These are phyloP conservation scores for Petunia axillaris DNA, from an alignment of 257 asterid species.

Conservation along the genomic window DNA sequence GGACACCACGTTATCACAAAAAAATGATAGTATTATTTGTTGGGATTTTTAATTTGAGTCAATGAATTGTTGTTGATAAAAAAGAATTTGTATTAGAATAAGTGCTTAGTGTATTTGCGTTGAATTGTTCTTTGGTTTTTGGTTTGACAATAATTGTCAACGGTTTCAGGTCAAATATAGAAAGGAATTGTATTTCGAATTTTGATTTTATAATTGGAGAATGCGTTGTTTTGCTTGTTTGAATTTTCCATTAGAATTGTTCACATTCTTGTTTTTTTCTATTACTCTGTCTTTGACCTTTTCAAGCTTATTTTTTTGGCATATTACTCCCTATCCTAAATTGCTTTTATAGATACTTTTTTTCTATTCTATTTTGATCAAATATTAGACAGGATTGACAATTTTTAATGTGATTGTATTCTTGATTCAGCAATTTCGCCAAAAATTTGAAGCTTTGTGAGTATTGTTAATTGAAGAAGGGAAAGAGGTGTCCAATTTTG, in stretches of 20 bases:
- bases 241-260: background rate
- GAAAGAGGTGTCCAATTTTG: conserved; percentile 43
- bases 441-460: background rate
- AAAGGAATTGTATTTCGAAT: too few species aligned
- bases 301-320: background rate
- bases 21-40: too few species aligned
- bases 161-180: too few species aligned
- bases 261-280: background rate
- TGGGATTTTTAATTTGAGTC: too few species aligned
- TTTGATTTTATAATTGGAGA: background rate
- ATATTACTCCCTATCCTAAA: background rate
- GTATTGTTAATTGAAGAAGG: conserved; percentile 33
- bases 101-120: too few species aligned
- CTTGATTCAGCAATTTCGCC: background rate
- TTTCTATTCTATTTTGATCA: background rate
- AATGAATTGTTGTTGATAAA: too few species aligned
- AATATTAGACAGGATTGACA: background rate
- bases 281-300: background rate
- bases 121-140: too few species aligned
- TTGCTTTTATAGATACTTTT: background rate
- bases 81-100: too few species aligned
- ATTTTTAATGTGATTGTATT: background rate
- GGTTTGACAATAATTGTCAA: too few species aligned
- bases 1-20: too few species aligned
- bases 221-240: background rate